Evolutionary conservation across 1,284 basidiomycete species (phyloP), one percentile per base, ranked within the genome.

Genomic region (Ceratobasidium theobromae): DNA sequence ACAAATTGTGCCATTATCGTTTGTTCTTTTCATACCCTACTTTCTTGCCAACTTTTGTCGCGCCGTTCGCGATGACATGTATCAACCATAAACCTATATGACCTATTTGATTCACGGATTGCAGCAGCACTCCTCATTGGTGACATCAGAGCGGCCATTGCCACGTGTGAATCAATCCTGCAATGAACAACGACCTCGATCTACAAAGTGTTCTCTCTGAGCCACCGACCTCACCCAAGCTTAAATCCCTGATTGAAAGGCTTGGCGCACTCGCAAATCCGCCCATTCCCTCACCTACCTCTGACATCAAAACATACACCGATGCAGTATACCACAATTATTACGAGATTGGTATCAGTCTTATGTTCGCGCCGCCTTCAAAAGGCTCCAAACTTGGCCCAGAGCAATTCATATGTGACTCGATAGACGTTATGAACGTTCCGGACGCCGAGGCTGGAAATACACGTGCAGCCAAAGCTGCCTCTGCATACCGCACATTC

Each of bases 301-400:
- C 88, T 9, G 83, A 89, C 68, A 77, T 91, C 75, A 93, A 91
- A 74, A 77, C 85, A 0, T 95, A 92, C 75, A 75, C 88, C 38
- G 92, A 95, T 75, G 83, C 83, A 3, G 84, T 92, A 67, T 97
- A 94, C 78, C 83, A 89, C 78, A 95, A 92, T 76, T 93, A 93
- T 78, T 84, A 82, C 73, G 30, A 80, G 0, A 80, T 93, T 33
- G 93, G 93, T 11, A 71, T 95, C 71, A 94, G 91, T 68, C 77
- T 95, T 43, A 84, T 89, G 72, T 88, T 89, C 77, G 74, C 80
- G 28, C 85, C 46, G 35, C 49, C 87, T 1, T 73, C 77, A 60
- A 76, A 81, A 32, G 83, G 82, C 11, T 89, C 89, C 75, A 86
- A 81, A 72, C 86, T 84, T 21, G 32, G n/a, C 27, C 23, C 5